Conservation (phyloP, 2,329 filamentous ascomycete genomes). For the Curvularia lunata region DNA sequence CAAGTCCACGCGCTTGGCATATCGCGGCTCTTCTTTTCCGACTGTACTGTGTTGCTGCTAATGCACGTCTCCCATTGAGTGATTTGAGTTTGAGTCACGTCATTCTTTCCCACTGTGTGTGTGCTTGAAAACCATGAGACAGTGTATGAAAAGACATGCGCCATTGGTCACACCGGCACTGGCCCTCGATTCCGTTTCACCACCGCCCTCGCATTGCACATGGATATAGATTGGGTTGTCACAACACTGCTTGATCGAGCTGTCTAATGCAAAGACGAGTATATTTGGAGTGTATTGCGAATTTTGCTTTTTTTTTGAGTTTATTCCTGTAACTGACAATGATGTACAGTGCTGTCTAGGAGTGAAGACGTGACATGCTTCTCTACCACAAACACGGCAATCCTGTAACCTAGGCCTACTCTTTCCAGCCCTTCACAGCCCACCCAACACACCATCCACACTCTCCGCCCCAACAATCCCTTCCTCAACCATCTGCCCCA, state of each 20-base stretch:
- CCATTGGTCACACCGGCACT: no score
- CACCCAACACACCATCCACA: conserved; percentile 28
- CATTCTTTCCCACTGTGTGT: not conserved
- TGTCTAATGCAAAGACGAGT: no score
- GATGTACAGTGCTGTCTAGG: no score
- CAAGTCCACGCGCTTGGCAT: not conserved
- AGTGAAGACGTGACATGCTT: no score
- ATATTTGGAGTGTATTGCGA: no score
- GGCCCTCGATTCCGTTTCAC: no score
- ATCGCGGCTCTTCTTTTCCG: not conserved
- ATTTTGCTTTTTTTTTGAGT: no score
- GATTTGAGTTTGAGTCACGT: not conserved
- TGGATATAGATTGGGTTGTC: no score
- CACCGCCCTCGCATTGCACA: no score
- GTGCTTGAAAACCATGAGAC: not conserved
- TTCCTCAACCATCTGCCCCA: conserved; percentile 61
- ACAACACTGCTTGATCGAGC: no score
- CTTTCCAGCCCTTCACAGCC: not conserved
- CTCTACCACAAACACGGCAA: not conserved
- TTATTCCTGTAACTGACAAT: no score
- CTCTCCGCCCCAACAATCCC: conserved; percentile 51
- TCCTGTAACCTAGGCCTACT: no score
- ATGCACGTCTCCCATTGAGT: not conserved
- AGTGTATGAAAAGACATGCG: not conserved
- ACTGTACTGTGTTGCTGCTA: not conserved